Conservation (phyloP, 345 rosid genomes). For the Luvunga scandens region DNA sequence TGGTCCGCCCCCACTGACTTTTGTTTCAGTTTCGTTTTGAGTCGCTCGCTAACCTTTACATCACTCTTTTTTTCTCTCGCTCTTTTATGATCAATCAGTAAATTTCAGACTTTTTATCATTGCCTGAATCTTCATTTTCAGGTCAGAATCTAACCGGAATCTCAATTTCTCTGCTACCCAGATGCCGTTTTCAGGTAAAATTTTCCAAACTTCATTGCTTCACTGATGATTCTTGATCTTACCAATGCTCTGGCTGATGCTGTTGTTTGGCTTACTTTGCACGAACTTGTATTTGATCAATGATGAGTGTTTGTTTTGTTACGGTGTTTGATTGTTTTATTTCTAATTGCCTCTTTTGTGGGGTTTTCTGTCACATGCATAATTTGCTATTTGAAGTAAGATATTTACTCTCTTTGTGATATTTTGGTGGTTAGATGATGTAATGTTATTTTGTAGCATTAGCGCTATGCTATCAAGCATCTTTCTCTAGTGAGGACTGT, state of each 20-base stretch:
- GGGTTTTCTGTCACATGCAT: constrained; percentile 3
- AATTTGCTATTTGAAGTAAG: constrained; percentile 1
- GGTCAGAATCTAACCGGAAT: constrained; percentile 10
- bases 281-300: neutral
- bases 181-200: constrained; percentile 6
- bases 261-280: neutral
- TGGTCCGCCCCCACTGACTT: neutral
- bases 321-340: neutral
- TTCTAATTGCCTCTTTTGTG: neutral
- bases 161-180: constrained; percentile 4
- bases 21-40: neutral
- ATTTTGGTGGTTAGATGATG: neutral
- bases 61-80: neutral
- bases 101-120: neutral
- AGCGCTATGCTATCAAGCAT: constrained; percentile 1
- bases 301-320: neutral
- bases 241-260: neutral
- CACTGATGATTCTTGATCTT: neutral
- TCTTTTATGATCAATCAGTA: neutral
- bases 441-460: neutral
- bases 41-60: neutral
- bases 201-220: neutral
- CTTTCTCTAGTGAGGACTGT: neutral
- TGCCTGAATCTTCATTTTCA: neutral
- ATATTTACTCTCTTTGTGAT: neutral